Evolutionary conservation across 495 filamentous ascomycete species (phyloP).

Genomic region (Xylaria cubensis): DNA sequence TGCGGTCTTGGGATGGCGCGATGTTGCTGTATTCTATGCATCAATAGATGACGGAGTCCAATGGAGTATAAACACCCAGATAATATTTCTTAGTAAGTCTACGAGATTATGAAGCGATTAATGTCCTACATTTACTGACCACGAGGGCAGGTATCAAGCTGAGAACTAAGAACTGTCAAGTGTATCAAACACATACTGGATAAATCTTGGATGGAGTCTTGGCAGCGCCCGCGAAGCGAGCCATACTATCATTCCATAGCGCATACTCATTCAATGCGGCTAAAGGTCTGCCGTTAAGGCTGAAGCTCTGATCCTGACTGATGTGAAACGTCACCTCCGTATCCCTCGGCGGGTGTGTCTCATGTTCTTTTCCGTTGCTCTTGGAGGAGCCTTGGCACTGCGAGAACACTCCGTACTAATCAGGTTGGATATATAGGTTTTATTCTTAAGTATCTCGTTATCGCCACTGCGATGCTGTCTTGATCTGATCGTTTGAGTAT

Average conservation of each 20-base stretch:
- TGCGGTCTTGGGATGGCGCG: background rate
- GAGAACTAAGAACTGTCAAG: background rate
- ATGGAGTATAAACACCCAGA: background rate
- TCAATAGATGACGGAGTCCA: background rate
- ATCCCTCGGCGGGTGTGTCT: slow-evolving; percentile 16
- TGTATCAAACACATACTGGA: background rate
- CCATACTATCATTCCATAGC: background rate
- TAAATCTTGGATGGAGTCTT: background rate
- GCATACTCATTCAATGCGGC: background rate
- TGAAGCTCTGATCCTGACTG: slow-evolving; percentile 7
- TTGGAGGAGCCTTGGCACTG: slow-evolving; percentile 12
- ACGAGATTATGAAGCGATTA: background rate
- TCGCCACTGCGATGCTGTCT: background rate
- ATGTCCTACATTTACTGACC: background rate
- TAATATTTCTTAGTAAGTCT: background rate
- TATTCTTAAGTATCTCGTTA: background rate
- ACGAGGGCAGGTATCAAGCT: background rate
- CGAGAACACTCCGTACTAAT: background rate
- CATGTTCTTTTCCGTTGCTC: slow-evolving; percentile 3
- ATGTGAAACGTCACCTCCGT: slow-evolving; percentile 19
- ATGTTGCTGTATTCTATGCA: background rate
- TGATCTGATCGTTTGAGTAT: background rate
- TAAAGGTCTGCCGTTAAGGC: background rate
- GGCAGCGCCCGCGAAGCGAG: background rate
- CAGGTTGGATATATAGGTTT: background rate